Conservation (phyloP, 1,284 basidiomycete genomes). For the Spongiforma sp. region DNA sequence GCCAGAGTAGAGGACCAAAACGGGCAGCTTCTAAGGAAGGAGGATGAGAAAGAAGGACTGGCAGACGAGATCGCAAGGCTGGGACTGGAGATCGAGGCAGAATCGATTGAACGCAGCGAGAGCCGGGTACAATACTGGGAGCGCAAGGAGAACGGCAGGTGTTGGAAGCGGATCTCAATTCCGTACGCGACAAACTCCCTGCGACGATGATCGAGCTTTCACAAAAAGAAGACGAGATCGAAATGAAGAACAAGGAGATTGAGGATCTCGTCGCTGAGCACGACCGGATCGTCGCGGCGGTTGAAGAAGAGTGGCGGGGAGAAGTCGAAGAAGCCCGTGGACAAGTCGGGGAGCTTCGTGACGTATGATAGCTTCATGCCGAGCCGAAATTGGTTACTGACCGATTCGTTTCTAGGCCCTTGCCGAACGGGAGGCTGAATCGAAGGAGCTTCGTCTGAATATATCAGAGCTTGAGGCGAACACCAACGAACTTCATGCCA, state of each 20-base stretch:
- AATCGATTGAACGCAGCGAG: slow-evolving; percentile 68
- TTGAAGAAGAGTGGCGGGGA: slow-evolving; percentile 79
- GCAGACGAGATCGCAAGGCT: slow-evolving; percentile 66
- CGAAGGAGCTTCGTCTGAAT: slow-evolving; percentile 72
- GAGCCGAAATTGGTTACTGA: slow-evolving; percentile 9
- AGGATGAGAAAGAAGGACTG: slow-evolving; percentile 76
- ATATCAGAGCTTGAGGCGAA: slow-evolving; percentile 76
- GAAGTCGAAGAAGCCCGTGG: slow-evolving; percentile 75
- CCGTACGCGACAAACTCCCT: slow-evolving; percentile 74
- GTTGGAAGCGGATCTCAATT: slow-evolving; percentile 75
- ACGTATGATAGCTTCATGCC: slow-evolving; percentile 52
- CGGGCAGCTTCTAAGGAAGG: slow-evolving; percentile 56
- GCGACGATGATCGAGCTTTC: slow-evolving; percentile 81
- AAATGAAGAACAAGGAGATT: slow-evolving; percentile 72
- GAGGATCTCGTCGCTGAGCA: slow-evolving; percentile 73
- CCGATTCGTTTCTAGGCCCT: slow-evolving; percentile 54
- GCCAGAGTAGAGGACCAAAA: slow-evolving; percentile 64
- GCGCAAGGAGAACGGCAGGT: slow-evolving; percentile 73
- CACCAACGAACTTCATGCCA: slow-evolving; percentile 69
- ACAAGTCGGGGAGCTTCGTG: slow-evolving; percentile 77
- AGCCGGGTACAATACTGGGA: slow-evolving; percentile 72
- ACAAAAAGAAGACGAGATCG: slow-evolving; percentile 81
- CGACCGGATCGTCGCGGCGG: slow-evolving; percentile 65
- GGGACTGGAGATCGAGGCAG: slow-evolving; percentile 72
- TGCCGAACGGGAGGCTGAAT: slow-evolving; percentile 75